Evolutionary conservation across 768 basidiomycete genomes (phyloP).

Genomic region (Rhodotorula paludigena): DNA sequence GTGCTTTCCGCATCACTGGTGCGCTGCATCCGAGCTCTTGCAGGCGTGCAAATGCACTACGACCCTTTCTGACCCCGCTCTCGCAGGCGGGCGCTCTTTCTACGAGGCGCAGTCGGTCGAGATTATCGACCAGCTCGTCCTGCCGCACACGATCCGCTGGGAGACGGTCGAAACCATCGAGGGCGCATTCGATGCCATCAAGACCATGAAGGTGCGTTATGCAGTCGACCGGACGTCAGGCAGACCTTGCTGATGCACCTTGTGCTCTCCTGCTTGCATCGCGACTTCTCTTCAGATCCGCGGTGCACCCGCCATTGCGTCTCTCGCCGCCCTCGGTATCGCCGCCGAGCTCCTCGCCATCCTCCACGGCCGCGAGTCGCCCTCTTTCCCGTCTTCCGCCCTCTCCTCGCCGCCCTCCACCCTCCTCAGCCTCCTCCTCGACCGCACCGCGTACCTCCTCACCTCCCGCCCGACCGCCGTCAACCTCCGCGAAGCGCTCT

Average conservation of each 20-base stretch:
- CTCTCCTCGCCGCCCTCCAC: slow-evolving; percentile 51
- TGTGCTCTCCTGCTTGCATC: background rate
- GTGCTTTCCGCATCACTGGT: slow-evolving; percentile 32
- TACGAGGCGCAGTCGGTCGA: slow-evolving; percentile 58
- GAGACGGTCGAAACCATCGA: slow-evolving; percentile 60
- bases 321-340: slow-evolving; percentile 73
- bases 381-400: slow-evolving; percentile 53
- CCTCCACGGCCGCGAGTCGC: slow-evolving; percentile 52
- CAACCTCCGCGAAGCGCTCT: slow-evolving; percentile 81
- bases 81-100: slow-evolving; percentile 23
- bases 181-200: slow-evolving; percentile 88
- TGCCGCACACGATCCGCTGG: slow-evolving; percentile 45
- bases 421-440: slow-evolving; percentile 57
- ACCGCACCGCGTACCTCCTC: slow-evolving; percentile 65
- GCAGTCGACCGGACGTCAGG: background rate
- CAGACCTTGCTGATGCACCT: background rate
- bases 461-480: slow-evolving; percentile 94
- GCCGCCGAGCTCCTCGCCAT: slow-evolving; percentile 61
- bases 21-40: too few relatives aligned
- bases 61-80: background rate
- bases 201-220: slow-evolving; percentile 75
- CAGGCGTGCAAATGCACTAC: too few relatives aligned
- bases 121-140: slow-evolving; percentile 62
- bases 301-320: slow-evolving; percentile 91
- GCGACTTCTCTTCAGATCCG: slow-evolving; percentile 56